Conservation (phyloP, 345 rosid genomes). For the Erodium maritimum region DNA sequence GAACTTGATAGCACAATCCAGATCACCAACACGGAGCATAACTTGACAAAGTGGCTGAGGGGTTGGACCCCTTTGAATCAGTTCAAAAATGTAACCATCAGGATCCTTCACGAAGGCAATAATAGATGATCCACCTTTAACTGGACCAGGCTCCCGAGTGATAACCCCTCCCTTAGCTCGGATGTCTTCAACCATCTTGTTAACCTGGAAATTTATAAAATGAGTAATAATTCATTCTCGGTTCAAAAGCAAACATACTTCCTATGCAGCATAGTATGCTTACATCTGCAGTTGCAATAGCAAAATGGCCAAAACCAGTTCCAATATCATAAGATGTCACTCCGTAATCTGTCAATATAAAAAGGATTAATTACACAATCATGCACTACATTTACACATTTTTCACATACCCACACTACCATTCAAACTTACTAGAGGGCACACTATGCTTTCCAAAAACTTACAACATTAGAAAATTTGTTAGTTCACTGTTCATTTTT, state of each 20-base stretch:
- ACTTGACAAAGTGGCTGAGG: conserved; percentile 95
- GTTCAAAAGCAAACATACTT: neutral
- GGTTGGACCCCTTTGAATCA: conserved; percentile 77
- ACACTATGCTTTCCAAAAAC: too few relatives aligned
- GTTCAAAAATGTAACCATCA: conserved; percentile 77
- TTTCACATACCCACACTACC: too few relatives aligned
- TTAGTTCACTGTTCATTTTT: too few relatives aligned
- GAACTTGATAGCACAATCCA: conserved; percentile 69
- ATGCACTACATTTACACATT: too few relatives aligned
- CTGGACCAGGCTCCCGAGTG: conserved; percentile 88
- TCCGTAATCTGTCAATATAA: conserved; percentile 72
- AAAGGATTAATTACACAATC: too few relatives aligned
- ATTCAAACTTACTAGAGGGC: too few relatives aligned
- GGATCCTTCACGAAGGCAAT: conserved; percentile 96
- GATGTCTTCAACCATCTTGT: conserved; percentile 61
- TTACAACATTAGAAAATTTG: too few relatives aligned
- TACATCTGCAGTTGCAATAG: conserved; percentile 83
- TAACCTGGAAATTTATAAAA: conserved; percentile 28
- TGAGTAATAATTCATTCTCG: conserved; percentile 2
- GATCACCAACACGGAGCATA: conserved; percentile 90
- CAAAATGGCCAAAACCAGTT: conserved; percentile 91
- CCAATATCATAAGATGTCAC: conserved; percentile 84
- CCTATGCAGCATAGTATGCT: conserved; percentile 8
- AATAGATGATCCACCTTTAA: conserved; percentile 61
- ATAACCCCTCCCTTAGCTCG: conserved; percentile 71